Conservation (phyloP, 106 monocot species). For the Narthecium ossifragum region DNA sequence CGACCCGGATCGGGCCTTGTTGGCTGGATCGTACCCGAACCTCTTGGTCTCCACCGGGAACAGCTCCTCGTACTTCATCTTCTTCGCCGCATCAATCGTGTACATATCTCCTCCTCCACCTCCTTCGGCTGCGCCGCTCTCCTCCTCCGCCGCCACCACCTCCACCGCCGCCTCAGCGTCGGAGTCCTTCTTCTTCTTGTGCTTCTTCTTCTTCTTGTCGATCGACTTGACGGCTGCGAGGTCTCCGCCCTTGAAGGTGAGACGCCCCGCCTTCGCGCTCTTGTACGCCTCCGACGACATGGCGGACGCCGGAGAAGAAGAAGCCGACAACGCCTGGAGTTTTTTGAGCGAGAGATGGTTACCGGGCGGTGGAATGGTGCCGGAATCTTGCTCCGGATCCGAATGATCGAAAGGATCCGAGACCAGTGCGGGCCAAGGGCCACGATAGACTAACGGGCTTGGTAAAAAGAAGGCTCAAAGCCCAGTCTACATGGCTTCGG, state of each 20-base stretch:
- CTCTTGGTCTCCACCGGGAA: slow-evolving; percentile 89
- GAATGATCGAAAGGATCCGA: too few species aligned
- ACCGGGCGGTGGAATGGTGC: too few species aligned
- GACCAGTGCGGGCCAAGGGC: too few species aligned
- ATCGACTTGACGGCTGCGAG: slow-evolving; percentile 48
- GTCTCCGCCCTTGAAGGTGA: slow-evolving; percentile 85
- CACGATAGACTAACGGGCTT: too few species aligned
- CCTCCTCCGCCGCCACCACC: neutral
- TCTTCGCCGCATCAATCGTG: slow-evolving; percentile 93
- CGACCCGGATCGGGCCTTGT: slow-evolving; percentile 32
- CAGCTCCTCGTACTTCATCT: slow-evolving; percentile 98
- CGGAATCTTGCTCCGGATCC: too few species aligned
- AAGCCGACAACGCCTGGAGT: too few species aligned
- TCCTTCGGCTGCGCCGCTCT: neutral
- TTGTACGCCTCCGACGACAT: slow-evolving; percentile 73
- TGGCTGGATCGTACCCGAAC: slow-evolving; percentile 80
- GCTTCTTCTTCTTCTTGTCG: slow-evolving; percentile 59
- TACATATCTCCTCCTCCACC: slow-evolving; percentile 34
- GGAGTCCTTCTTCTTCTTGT: slow-evolving; percentile 30
- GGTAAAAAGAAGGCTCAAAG: too few species aligned
- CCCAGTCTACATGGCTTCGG: too few species aligned
- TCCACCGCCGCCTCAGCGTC: neutral
- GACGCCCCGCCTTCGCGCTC: slow-evolving; percentile 65
- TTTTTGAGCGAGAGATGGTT: too few species aligned
- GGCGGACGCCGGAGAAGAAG: too few species aligned